Percentiles rank a stretch among this genome's conserved stretches.
phyloP scores from a whole-genome alignment of 2,329 filamentous ascomycete genomes.

The Sclerotinia spermophila region DNA sequence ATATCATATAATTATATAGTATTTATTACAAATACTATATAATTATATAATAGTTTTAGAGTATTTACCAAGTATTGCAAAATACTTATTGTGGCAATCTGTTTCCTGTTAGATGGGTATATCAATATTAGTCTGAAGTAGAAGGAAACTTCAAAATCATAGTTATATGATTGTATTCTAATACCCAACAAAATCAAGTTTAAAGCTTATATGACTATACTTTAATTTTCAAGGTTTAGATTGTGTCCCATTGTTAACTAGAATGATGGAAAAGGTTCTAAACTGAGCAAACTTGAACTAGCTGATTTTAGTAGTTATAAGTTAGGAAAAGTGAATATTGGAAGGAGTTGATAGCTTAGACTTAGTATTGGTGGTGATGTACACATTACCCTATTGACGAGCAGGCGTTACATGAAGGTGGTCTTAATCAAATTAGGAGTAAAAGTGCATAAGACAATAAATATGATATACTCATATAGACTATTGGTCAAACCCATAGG shows the following conservation, averaged over 20 bases:
- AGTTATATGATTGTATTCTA: background rate
- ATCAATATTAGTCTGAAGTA: background rate
- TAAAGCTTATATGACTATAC: background rate
- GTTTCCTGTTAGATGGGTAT: background rate
- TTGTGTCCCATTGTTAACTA: background rate
- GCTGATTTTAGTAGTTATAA: background rate
- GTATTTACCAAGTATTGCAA: background rate
- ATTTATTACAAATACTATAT: too few species aligned
- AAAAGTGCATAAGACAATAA: background rate
- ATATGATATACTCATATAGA: too few species aligned
- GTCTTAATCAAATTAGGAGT: background rate
- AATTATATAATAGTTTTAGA: too few species aligned
- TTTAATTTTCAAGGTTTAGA: background rate
- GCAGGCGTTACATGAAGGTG: background rate
- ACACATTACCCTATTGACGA: background rate
- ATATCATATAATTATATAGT: too few species aligned
- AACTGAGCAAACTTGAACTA: too few species aligned
- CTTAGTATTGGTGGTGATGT: background rate
- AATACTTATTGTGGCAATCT: background rate
- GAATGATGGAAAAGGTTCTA: background rate
- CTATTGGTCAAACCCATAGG: background rate
- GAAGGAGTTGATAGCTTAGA: background rate
- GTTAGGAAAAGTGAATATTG: background rate
- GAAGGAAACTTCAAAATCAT: background rate
- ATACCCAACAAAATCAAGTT: background rate